Base-by-base conservation (phyloP, 768 basidiomycete genomes). In the Boletus rufocinnamomeus region DNA sequence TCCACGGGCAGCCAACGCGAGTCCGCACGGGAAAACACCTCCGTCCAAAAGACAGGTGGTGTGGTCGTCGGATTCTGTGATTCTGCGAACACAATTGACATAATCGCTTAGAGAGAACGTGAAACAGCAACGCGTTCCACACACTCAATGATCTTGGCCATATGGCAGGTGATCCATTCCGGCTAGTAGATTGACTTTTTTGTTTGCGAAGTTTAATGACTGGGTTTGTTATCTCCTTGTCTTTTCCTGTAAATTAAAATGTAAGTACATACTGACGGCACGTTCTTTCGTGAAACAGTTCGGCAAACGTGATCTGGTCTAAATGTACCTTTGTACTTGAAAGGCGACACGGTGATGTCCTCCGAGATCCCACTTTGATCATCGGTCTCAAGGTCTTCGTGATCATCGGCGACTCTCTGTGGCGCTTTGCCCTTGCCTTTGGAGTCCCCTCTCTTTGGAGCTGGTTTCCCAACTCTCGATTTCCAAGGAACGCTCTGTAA, bases 11-110 rank as follows among this genome's bases (percentile, higher is more conserved):
- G 76, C 97, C 97, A 99, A 37, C 88, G 85, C 16, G 82, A 84
- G 75, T 97, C 94, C 8, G 95, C 86, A 23, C 92, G 86, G 9
- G 93, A 95, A 75, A 95, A 99, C 0, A 97, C 92, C 73, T 99
- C 97, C 0, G 91, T 92, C 97, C 97, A 99, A 72, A 95, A 93
- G 4, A 95, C 88, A 1, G 96, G 95, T 4, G 93, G 87, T 11
- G 85, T 86, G 52, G 62, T 79, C 38, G 74, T 76, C 51, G 87
- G 88, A 72, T 90, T 83, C 32, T 55, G 62, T 2, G 69, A 60
- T 52, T 63, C 72, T 72, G 59, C 10, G 23, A 51, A 61, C 11
- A 45, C 9, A 43, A 38, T 61, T 70, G 62, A 66, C 68, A 68
- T 59, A 65, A 64, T 58, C 62, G 56, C 60, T 65, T 57, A 64